A percentile compares a stretch with the other conserved stretches of the same genome.
Conservation (phyloP, 768 basidiomycete species). For the Boletus insuetus region DNA sequence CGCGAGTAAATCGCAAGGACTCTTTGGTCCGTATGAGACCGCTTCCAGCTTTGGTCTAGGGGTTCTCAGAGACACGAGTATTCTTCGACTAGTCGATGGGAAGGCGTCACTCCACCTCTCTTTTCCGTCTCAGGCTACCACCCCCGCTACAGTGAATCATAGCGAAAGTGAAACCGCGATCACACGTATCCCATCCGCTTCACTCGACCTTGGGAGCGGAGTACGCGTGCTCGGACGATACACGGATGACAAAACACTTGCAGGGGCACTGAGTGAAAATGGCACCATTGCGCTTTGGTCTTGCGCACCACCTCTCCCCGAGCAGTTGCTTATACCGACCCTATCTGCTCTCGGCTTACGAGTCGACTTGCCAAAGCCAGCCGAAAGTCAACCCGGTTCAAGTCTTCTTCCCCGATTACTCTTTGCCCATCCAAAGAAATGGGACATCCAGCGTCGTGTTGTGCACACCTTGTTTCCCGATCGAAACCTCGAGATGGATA, state of each 20-base stretch:
- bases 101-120: constrained; percentile 24
- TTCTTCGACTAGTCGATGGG: constrained; percentile 27
- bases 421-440: constrained; percentile 24
- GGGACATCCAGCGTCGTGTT: constrained; percentile 16
- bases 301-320: constrained; percentile 24
- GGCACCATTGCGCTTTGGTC: constrained; percentile 30
- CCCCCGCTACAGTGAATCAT: constrained; percentile 7
- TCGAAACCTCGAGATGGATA: constrained; percentile 26
- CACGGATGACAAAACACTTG: constrained; percentile 11
- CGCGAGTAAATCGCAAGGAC: constrained; percentile 47
- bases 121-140: constrained; percentile 20
- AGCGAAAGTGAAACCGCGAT: constrained; percentile 1
- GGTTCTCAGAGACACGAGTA: constrained; percentile 27
- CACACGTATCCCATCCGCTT: constrained; percentile 13
- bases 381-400: not conserved
- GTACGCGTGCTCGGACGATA: constrained; percentile 20
- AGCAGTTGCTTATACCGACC: constrained; percentile 20
- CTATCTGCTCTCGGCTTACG: constrained; percentile 28
- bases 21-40: constrained; percentile 32
- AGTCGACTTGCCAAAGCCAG: not conserved
- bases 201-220: constrained; percentile 17
- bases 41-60: constrained; percentile 32
- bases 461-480: constrained; percentile 19
- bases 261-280: constrained; percentile 26
- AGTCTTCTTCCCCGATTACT: constrained; percentile 29